phyloP scores from a whole-genome alignment of 169 alveolate genomes.

The Amoebophrya sp. region DNA sequence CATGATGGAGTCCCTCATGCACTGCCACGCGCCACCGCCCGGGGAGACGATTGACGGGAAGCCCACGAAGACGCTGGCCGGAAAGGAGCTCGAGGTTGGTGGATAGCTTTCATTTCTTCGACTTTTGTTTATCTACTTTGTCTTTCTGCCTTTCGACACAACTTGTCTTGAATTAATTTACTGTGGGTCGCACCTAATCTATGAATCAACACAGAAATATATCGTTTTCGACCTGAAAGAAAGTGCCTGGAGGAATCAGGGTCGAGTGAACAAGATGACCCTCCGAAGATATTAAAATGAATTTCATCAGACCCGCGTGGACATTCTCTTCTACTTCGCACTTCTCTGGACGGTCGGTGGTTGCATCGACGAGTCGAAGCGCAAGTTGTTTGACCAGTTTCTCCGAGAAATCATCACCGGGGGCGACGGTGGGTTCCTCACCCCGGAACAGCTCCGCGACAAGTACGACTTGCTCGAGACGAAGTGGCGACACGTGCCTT shows the following conservation, averaged over 20 bases:
- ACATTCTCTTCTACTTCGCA: conserved; percentile 35
- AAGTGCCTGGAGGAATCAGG: too few relatives aligned
- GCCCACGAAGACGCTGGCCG: neutral
- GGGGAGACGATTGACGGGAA: neutral
- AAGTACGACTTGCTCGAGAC: neutral
- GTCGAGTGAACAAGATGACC: too few relatives aligned
- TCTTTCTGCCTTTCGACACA: too few relatives aligned
- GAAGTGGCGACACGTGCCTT: neutral
- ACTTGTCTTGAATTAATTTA: too few relatives aligned
- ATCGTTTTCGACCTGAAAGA: too few relatives aligned
- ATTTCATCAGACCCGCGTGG: neutral
- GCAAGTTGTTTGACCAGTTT: conserved; percentile 30
- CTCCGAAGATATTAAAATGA: too few relatives aligned
- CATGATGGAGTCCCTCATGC: neutral
- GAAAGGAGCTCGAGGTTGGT: neutral
- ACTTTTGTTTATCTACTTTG: too few relatives aligned
- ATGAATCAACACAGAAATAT: too few relatives aligned
- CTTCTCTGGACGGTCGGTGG: conserved; percentile 40
- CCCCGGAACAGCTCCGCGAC: neutral
- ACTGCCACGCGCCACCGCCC: neutral
- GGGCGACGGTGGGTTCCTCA: neutral
- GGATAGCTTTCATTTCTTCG: too few relatives aligned
- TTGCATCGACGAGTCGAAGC: conserved; percentile 29
- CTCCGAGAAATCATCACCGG: conserved; percentile 8
- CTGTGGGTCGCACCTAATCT: too few relatives aligned